A percentile compares a stretch with the other conserved stretches of the same genome.
These are phyloP conservation scores for Claviceps paspali DNA, from an alignment of 2,329 filamentous ascomycete genomes.

Conservation along the genomic window DNA sequence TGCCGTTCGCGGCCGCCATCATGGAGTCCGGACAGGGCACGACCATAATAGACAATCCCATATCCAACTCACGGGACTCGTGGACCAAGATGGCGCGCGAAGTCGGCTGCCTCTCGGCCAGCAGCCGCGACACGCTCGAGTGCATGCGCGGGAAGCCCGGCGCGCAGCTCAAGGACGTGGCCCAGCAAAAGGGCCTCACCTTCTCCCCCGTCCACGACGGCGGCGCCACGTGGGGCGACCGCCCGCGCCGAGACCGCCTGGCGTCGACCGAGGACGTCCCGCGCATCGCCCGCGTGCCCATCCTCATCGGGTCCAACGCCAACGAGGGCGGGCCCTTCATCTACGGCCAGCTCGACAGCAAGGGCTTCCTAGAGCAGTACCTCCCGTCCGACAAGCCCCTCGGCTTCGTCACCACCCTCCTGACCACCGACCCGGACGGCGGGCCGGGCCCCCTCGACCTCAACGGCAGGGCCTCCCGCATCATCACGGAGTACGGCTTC, in stretches of 20 bases:
- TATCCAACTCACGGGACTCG: background rate
- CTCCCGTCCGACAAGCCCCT: background rate
- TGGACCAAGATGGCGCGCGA: background rate
- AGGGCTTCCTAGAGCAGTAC: background rate
- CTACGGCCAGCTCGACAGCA: background rate
- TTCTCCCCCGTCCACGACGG: conserved; percentile 11
- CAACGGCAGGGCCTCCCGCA: conserved; percentile 8
- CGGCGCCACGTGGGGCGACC: conserved; percentile 9
- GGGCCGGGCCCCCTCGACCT: conserved; percentile 7
- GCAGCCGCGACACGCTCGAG: conserved; percentile 1
- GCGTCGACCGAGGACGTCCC: conserved; percentile 2
- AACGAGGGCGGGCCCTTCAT: conserved; percentile 9
- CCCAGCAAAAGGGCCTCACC: conserved; percentile 8
- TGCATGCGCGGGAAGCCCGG: conserved; percentile 13
- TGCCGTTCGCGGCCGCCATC: conserved; percentile 16
- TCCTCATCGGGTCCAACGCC: conserved; percentile 11
- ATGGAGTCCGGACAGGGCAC: conserved; percentile 12
- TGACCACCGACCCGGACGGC: conserved; percentile 8
- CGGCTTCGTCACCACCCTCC: conserved; percentile 1
- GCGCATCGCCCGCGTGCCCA: conserved; percentile 11
- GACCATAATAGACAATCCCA: background rate
- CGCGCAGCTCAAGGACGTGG: conserved; percentile 6
- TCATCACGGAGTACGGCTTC: conserved; percentile 11
- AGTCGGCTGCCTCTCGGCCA: background rate
- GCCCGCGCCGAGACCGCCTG: conserved; percentile 7